Conservation (phyloP, 805 yeast species). For the Kodamaea lidongshanica region DNA sequence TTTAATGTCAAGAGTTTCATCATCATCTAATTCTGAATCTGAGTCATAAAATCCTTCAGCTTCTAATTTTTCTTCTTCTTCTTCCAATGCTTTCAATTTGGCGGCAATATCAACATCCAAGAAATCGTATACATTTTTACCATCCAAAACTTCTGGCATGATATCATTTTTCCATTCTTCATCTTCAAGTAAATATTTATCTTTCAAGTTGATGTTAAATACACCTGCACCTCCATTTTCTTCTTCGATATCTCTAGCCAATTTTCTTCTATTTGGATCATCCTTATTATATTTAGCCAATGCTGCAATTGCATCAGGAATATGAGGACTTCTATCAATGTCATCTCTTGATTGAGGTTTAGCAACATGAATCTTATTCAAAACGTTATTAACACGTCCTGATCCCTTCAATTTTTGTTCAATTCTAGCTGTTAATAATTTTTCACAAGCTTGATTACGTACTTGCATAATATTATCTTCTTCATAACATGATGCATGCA, state of each 20-base stretch:
- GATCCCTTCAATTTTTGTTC: conserved; percentile 94
- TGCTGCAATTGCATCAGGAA: conserved; percentile 68
- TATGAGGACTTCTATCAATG: conserved; percentile 65
- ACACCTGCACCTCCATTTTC: conserved; percentile 99
- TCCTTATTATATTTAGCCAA: conserved; percentile 64
- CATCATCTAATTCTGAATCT: conserved; percentile 61
- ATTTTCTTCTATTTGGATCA: conserved; percentile 75
- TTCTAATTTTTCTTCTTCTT: conserved; percentile 92
- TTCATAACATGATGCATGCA: conserved; percentile 88
- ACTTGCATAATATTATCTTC: conserved; percentile 95
- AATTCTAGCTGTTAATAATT: conserved; percentile 87
- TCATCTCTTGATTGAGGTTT: conserved; percentile 87
- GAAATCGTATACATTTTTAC: conserved; percentile 95
- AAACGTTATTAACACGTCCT: conserved; percentile 78
- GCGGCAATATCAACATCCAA: conserved; percentile 92
- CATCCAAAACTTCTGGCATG: conserved; percentile 95
- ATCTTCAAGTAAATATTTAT: conserved; percentile 84
- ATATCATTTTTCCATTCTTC: conserved; percentile 97
- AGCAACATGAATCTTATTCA: conserved; percentile 94
- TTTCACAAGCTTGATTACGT: conserved; percentile 95
- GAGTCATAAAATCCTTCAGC: conserved; percentile 93
- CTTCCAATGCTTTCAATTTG: conserved; percentile 91
- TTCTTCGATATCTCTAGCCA: conserved; percentile 84
- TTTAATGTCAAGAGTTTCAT: conserved; percentile 45
- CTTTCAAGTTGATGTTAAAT: conserved; percentile 86